phyloP scores from a whole-genome alignment of 148 eudicot species.

The Suaeda aralocaspica region DNA sequence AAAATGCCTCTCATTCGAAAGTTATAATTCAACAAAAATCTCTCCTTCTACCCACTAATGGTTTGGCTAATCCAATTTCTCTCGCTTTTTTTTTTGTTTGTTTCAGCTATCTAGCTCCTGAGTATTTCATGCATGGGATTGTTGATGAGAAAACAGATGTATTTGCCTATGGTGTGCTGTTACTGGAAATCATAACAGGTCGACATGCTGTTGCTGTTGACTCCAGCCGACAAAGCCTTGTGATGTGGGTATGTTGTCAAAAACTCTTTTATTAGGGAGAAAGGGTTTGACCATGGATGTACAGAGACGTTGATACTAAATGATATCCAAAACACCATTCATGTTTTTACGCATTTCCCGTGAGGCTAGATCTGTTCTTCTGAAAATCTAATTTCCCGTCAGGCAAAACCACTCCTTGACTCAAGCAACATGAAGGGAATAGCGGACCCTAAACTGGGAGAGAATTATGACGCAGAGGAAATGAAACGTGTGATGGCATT shows the following conservation, averaged over 20 bases:
- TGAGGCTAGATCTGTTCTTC: not conserved
- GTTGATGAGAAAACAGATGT: conserved; percentile 91
- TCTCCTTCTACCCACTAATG: not conserved
- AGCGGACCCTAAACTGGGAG: conserved; percentile 67
- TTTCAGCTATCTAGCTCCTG: conserved; percentile 78
- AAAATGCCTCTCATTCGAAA: not conserved
- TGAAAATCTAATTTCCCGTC: not conserved
- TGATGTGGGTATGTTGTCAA: conserved; percentile 70
- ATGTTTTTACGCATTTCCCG: not conserved
- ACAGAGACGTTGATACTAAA: not conserved
- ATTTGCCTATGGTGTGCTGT: conserved; percentile 83
- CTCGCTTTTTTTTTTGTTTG: not conserved
- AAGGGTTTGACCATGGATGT: not conserved
- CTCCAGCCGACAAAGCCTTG: conserved; percentile 74
- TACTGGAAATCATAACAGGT: conserved; percentile 90
- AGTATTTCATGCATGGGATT: conserved; percentile 90
- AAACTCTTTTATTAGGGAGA: not conserved
- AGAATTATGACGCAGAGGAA: conserved; percentile 44
- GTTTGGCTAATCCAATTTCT: conserved; percentile 1
- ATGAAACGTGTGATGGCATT: conserved; percentile 57
- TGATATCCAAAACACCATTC: not conserved
- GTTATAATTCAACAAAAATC: not conserved
- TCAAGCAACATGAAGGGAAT: conserved; percentile 51
- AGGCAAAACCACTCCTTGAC: conserved; percentile 85
- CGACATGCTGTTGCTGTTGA: conserved; percentile 86